Evolutionary conservation across 2,329 filamentous ascomycete genomes (phyloP), one percentile per base, ranked within the genome.

Genomic region (Drechslerella stenobrocha): DNA sequence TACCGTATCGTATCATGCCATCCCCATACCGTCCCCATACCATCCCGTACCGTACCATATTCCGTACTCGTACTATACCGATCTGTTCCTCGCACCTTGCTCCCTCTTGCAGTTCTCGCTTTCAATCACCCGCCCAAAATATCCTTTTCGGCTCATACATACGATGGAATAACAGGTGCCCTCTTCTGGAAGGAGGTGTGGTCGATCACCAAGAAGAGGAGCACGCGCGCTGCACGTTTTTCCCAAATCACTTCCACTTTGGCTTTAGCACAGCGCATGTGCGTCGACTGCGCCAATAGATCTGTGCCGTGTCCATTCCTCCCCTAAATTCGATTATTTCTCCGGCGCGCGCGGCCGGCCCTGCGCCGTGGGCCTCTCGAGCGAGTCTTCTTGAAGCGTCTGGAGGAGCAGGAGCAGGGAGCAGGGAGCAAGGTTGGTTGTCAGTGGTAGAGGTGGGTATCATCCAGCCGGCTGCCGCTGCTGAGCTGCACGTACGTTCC

Each of bases 221-320:
- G 37, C 53, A 58, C 61, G 61, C 57, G 48, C 37, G 53, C 52
- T 58, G 61, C 61, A 66, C 47, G 53, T 59, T 65, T 44, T 44
- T 52, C 50, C 42, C 37, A 6, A 58, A 59, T 57, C 53, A 51
- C 61, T 50, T 57, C 53, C 30, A 44, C 35, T 48, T 66, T 66
- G 58, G 61, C 52, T 37, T 55, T 59, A 59, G 61, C 52, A 52
- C 52, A 24, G 42, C 23, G 42, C 61, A 66, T 66, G 61, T 44
- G 42, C 42, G 32, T 40, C 47, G 42, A 48, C 35, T 58, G 46
- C 18, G 24, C 44, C 15, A 50, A 45, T 51, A 52, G 52, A 57
- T 60, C 50, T 52, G 55, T 67, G 63, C 63, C 63, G 63, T 67
- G 55, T 56, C 55, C 50, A 11, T 30, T 50, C 22, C 26, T 20